Base-by-base conservation (phyloP, 2,329 filamentous ascomycete genomes). In the Verticillium zaregamsianum region DNA sequence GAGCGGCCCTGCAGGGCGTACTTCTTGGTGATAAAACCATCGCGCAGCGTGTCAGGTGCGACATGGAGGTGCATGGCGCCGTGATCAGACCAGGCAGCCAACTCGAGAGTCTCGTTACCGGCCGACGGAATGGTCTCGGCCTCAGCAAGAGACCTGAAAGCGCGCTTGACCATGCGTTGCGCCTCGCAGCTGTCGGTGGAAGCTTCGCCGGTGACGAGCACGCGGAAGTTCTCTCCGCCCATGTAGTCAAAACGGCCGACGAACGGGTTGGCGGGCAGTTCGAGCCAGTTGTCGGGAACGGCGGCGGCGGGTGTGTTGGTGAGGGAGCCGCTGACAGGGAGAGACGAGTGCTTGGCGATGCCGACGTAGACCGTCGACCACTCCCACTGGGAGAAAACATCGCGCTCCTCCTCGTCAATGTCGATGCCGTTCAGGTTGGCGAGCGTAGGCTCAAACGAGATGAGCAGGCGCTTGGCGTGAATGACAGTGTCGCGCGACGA, bases 1-100 rank as follows among this genome's bases (percentile, higher is more conserved):
- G 69, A 66, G 37, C 69, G 64, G 2, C 77, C 77, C 66, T 80
- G 76, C 25, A 79, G 66, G 0, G 66, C 70, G 45, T 77, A 74
- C 40, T 75, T 65, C 9, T 74, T 61, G 54, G 73, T 65, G 54
- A 77, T 71, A 59, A 75, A 77, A 2, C 77, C 76, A 3, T 60
- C 66, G n/a, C 65, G 58, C 7, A 79, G 67, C 23, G 70, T 68
- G 2, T 69, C 67, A 0, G 66, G 60, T 1, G 71, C 60, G 0
- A 74, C 71, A n/a, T 68, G 66, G 61, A 73, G 66, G 15, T 73
- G 70, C 65, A 75, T 71, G 28, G 68, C 65, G 1, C 70, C 71
- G 56, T 76, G 74, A 54, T 71, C 66, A 0, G 67, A 65, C 66
- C 70, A 73, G 7, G 66, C 66, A 31, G 69, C 64, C 58, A 74